Base-by-base conservation (phyloP, 345 rosid species). In the Euphorbia lathyris region DNA sequence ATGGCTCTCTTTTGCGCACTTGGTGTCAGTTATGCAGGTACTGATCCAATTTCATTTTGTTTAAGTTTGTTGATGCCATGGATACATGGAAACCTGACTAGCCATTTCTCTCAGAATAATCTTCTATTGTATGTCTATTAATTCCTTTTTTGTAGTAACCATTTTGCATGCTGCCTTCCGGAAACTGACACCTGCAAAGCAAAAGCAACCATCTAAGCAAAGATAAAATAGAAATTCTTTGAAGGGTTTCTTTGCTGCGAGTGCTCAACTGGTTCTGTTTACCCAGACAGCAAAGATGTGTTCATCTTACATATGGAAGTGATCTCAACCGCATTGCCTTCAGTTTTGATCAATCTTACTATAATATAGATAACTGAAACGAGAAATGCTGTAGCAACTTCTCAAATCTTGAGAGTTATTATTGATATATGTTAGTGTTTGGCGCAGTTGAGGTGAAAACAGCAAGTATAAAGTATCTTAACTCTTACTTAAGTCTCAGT, bases 121-220 rank as follows among this genome's bases (percentile, higher is more conserved):
- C 9, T 26, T 23, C 20, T 14, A 3, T 34, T 34, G n/a, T n/a
- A n/a, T n/a, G n/a, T n/a, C n/a, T n/a, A n/a, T n/a, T n/a, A n/a
- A n/a, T 43, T 4, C 10, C 51, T 59, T 22, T 40, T 50, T 51
- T 76, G 74, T 74, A 95, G 97, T 83, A 51, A 83, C 85, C 88
- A 71, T 95, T 67, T 72, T 85, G 82, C 99, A 95, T 72, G 92
- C 96, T 25, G 85, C 93, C 30, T 87, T 87, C 60, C 86, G 96
- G 67, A 92, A 90, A 82, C 86, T 92, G 71, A 78, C 92, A 26
- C 85, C 88, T 7, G 60, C 76, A 36, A 85, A 81, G 84, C 90
- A 82, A 36, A 85, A 81, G 84, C 90, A 82, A 72, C 85, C 84
- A 61, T 62, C 82, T 36, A 81, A 76, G 14, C 5, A 38, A 10